Conservation (phyloP, 78 protist species). For the Speleostelium caveatum region DNA sequence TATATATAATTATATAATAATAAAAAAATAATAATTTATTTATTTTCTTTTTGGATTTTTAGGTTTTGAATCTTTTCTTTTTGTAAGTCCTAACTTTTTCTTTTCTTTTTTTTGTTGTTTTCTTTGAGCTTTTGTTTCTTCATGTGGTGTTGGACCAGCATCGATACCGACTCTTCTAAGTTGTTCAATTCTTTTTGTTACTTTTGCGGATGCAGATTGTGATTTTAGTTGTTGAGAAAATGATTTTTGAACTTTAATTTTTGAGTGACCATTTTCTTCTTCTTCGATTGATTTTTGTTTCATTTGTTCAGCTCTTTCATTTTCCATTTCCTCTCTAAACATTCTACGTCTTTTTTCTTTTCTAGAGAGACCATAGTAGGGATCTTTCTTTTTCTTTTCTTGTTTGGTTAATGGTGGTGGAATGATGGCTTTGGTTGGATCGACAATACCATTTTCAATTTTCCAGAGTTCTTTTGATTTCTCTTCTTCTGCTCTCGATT, state of each 20-base stretch:
- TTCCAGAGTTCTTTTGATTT: constrained; percentile 67
- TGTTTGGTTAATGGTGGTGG: not conserved
- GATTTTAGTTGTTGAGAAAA: constrained; percentile 10
- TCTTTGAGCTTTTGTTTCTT: constrained; percentile 25
- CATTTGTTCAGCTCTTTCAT: constrained; percentile 26
- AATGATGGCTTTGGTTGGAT: not conserved
- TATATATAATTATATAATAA: not conserved
- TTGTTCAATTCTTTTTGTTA: constrained; percentile 54
- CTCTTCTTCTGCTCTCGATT: not conserved
- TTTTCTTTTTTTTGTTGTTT: constrained; percentile 44
- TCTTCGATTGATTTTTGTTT: not conserved
- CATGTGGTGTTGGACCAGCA: constrained; percentile 42
- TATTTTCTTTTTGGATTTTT: constrained; percentile 10
- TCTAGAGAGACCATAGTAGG: constrained; percentile 63
- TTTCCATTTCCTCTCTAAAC: constrained; percentile 54
- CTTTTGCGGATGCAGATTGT: constrained; percentile 43
- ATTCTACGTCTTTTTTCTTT: constrained; percentile 42
- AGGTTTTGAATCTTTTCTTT: constrained; percentile 16
- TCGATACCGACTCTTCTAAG: constrained; percentile 50
- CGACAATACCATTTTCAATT: constrained; percentile 39
- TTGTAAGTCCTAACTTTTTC: constrained; percentile 12
- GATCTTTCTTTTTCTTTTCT: constrained; percentile 45
- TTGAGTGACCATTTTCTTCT: not conserved
- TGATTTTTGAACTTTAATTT: not conserved
- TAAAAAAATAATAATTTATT: not conserved